phyloP scores from a whole-genome alignment of 345 rosid species.

The Clarkia xantiana region DNA sequence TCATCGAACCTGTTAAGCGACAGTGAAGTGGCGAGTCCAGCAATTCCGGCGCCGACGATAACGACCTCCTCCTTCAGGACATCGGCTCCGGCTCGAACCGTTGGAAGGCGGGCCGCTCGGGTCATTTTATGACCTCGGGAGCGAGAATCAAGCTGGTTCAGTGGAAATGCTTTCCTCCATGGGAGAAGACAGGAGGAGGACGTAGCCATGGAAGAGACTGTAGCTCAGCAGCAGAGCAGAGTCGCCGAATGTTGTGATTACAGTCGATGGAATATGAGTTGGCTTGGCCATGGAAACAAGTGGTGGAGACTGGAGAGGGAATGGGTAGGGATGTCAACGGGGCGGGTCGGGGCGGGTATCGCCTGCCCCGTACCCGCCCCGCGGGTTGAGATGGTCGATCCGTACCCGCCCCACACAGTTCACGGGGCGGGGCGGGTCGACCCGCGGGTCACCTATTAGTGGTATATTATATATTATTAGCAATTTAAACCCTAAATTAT shows the following conservation, averaged over 20 bases:
- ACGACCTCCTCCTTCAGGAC: conserved; percentile 42
- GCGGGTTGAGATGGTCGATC: no score
- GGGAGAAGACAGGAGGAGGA: conserved; percentile 1
- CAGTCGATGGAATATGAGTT: not conserved
- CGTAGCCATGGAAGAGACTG: not conserved
- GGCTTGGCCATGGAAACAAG: conserved; percentile 12
- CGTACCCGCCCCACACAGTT: no score
- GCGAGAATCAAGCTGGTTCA: conserved; percentile 10
- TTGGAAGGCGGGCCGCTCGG: conserved; percentile 3
- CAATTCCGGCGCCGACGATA: conserved; percentile 76
- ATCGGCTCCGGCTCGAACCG: conserved; percentile 18
- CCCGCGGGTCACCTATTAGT: no score
- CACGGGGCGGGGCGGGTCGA: no score
- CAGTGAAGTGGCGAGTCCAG: conserved; percentile 80
- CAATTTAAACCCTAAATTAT: no score
- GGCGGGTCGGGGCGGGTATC: no score
- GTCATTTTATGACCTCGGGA: conserved; percentile 18
- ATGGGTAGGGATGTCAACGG: not conserved
- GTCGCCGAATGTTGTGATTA: not conserved
- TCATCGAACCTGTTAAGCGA: conserved; percentile 49
- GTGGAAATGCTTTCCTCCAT: conserved; percentile 3
- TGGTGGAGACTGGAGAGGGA: conserved; percentile 9
- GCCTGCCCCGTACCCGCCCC: no score
- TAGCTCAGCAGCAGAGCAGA: not conserved
- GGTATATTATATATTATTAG: no score